Evolutionary conservation across 805 yeast species (phyloP).

Genomic region (Candida montana): DNA sequence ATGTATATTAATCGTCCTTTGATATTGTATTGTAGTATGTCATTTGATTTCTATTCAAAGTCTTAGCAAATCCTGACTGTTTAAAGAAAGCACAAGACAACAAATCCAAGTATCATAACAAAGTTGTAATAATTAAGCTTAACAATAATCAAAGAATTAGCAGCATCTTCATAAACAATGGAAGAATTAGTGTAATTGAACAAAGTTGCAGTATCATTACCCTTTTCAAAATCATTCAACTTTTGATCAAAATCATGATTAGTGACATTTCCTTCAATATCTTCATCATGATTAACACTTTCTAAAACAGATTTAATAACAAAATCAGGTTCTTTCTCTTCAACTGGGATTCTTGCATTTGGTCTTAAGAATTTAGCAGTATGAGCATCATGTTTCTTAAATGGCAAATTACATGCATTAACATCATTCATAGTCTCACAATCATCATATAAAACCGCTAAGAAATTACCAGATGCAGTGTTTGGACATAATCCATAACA

Average conservation of each 20-base stretch:
- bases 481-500: constrained; percentile 47
- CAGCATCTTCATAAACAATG: constrained; percentile 5
- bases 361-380: constrained; percentile 26
- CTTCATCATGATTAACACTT: constrained; percentile 8
- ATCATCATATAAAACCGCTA: constrained; percentile 40
- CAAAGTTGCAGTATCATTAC: background rate
- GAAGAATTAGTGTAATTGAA: background rate
- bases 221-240: background rate
- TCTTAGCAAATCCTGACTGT: too few relatives aligned
- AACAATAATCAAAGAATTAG: background rate
- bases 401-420: constrained; percentile 46
- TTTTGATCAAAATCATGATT: constrained; percentile 1
- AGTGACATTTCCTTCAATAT: background rate
- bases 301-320: constrained; percentile 18
- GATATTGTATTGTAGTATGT: too few relatives aligned
- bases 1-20: too few relatives aligned
- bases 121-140: background rate
- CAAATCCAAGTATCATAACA: constrained; percentile 1
- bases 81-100: too few relatives aligned
- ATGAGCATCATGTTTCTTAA: constrained; percentile 37
- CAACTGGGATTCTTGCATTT: constrained; percentile 21
- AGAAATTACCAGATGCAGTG: constrained; percentile 39
- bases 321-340: constrained; percentile 24
- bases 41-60: too few relatives aligned
- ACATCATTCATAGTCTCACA: constrained; percentile 43